Evolutionary conservation across 2,329 filamentous ascomycete genomes (phyloP).

Genomic region (Saccharata proteae): DNA sequence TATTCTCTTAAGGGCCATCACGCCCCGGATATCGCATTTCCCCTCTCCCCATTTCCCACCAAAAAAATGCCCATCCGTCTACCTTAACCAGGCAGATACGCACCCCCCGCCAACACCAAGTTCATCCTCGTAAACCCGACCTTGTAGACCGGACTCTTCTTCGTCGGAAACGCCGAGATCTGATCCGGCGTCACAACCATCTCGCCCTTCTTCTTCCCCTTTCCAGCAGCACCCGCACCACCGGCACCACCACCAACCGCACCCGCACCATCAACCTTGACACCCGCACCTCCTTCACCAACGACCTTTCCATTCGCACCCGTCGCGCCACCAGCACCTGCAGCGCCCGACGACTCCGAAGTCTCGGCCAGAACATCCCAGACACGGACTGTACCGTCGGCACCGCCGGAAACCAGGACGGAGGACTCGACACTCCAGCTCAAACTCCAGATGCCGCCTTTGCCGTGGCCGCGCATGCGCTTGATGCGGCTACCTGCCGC

Average conservation of each 20-base stretch:
- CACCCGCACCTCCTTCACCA: constrained; percentile 35
- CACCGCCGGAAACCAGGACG: constrained; percentile 78
- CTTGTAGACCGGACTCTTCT: constrained; percentile 90
- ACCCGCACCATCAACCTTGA: constrained; percentile 34
- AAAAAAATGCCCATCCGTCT: constrained; percentile 10
- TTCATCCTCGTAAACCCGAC: constrained; percentile 95
- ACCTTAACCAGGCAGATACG: constrained; percentile 51
- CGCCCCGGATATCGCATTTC: no score
- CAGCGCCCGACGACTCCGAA: constrained; percentile 30
- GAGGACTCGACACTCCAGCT: constrained; percentile 90
- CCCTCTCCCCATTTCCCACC: no score
- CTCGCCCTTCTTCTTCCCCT: constrained; percentile 68
- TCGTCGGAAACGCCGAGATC: constrained; percentile 88
- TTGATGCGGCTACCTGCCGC: constrained; percentile 78
- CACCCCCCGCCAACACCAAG: constrained; percentile 72
- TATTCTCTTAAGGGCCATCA: no score
- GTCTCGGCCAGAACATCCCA: constrained; percentile 76
- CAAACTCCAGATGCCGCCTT: constrained; percentile 85
- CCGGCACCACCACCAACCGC: constrained; percentile 24
- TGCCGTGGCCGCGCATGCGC: constrained; percentile 84
- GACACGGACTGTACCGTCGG: constrained; percentile 82
- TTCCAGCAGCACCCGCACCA: constrained; percentile 14
- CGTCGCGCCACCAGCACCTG: no score
- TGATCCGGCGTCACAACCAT: constrained; percentile 85
- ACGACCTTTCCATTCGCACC: constrained; percentile 44